Evolutionary conservation across 2,329 filamentous ascomycete genomes (phyloP).

Genomic region (Grosmannia clavigera): DNA sequence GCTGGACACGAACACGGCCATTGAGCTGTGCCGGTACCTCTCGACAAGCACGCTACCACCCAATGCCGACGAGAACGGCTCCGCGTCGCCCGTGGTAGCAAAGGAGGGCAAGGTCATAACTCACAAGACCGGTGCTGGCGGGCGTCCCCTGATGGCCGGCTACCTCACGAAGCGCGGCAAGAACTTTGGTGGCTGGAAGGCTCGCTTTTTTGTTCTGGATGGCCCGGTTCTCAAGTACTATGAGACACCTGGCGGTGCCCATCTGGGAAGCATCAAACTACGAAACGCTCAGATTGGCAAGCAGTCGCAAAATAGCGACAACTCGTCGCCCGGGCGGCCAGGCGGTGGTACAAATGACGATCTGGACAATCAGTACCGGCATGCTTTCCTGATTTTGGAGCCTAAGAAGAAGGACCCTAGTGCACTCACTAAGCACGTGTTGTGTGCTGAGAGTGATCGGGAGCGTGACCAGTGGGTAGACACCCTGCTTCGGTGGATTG

Average conservation of each 20-base stretch:
- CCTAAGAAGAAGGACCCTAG: constrained; percentile 92
- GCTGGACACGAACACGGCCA: constrained; percentile 62
- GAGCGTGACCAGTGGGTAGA: constrained; percentile 94
- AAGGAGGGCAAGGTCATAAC: constrained; percentile 19
- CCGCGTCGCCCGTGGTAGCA: constrained; percentile 19
- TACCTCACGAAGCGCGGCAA: constrained; percentile 96
- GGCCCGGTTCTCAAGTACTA: constrained; percentile 70
- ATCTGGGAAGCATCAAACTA: constrained; percentile 88
- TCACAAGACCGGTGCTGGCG: constrained; percentile 43
- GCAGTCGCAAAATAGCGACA: constrained; percentile 57
- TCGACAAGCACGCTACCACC: constrained; percentile 54
- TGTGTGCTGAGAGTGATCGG: constrained; percentile 87
- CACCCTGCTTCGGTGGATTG: constrained; percentile 77
- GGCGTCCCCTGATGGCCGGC: constrained; percentile 64
- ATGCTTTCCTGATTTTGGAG: constrained; percentile 89
- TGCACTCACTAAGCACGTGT: constrained; percentile 78
- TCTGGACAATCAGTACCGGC: constrained; percentile 84
- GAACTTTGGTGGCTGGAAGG: constrained; percentile 99
- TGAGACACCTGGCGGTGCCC: constrained; percentile 78
- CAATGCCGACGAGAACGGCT: constrained; percentile 43
- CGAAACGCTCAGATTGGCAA: constrained; percentile 87
- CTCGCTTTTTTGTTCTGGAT: constrained; percentile 51
- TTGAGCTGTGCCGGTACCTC: constrained; percentile 79
- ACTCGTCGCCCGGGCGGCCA: constrained; percentile 45
- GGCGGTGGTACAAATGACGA: constrained; percentile 49